Conservation (phyloP, 2,329 filamentous ascomycete genomes). For the Camillea tinctor region DNA sequence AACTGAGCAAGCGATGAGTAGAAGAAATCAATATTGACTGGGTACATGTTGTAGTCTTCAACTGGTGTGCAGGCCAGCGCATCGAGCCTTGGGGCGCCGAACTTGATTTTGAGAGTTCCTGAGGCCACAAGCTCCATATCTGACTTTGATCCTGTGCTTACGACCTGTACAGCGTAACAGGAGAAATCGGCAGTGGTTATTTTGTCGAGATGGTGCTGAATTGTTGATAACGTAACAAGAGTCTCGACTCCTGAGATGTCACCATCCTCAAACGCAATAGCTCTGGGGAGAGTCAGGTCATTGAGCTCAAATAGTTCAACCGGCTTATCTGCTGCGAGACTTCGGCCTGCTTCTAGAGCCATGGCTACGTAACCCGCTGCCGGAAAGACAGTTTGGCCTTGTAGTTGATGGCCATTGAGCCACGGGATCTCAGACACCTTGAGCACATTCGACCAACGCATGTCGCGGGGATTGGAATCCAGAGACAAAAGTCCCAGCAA, state of each 20-base stretch:
- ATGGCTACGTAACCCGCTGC: constrained; percentile 22
- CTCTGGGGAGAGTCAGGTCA: constrained; percentile 20
- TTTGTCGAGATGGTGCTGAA: constrained; percentile 6
- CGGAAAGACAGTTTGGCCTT: constrained; percentile 22
- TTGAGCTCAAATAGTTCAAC: constrained; percentile 14
- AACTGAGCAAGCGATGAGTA: constrained; percentile 14
- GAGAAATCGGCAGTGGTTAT: constrained; percentile 14
- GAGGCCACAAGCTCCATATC: constrained; percentile 19
- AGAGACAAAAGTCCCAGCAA: constrained; percentile 6
- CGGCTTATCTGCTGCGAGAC: neutral
- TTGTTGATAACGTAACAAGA: constrained; percentile 18
- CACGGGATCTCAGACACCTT: constrained; percentile 14
- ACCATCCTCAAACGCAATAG: constrained; percentile 14
- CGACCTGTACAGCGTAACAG: constrained; percentile 11
- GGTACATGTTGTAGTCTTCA: constrained; percentile 15
- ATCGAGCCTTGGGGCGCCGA: constrained; percentile 17
- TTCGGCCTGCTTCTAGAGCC: constrained; percentile 20
- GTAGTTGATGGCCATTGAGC: constrained; percentile 19
- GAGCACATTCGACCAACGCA: constrained; percentile 20
- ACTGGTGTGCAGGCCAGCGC: constrained; percentile 10
- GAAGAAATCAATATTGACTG: constrained; percentile 20
- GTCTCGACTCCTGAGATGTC: constrained; percentile 23
- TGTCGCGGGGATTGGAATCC: constrained; percentile 3
- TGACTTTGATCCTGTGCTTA: constrained; percentile 9
- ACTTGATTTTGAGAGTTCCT: constrained; percentile 18